phyloP scores from a whole-genome alignment of 1,139 yeast genomes.

The Protomyces gravidus region DNA sequence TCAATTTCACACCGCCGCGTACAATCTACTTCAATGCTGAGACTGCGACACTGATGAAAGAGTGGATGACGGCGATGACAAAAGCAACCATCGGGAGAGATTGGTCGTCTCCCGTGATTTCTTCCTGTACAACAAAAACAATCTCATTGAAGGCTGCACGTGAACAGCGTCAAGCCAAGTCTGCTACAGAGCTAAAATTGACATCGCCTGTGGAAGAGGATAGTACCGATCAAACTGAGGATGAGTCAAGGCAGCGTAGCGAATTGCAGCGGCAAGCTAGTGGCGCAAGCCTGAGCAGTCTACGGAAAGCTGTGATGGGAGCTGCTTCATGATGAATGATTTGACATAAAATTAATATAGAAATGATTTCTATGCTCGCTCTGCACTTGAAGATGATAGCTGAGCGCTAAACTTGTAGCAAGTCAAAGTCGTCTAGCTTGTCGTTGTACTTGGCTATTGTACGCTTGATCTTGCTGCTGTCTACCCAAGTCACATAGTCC shows the following conservation, averaged over 20 bases:
- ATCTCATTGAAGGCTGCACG: conserved; percentile 83
- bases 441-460: conserved; percentile 85
- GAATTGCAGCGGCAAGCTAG: conserved; percentile 1
- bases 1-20: conserved; percentile 93
- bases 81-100: conserved; percentile 95
- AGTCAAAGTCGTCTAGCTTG: conserved; percentile 46
- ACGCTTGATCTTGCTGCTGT: conserved; percentile 84
- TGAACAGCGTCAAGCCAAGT: conserved; percentile 47
- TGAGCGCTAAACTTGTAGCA: conserved; percentile 30
- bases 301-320: conserved; percentile 12
- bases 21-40: conserved; percentile 96
- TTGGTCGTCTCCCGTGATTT: conserved; percentile 76
- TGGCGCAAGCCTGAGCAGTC: conserved; percentile 7
- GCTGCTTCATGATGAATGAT: not conserved
- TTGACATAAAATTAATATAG: too few relatives aligned
- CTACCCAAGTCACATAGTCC: conserved; percentile 97
- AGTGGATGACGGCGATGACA: conserved; percentile 92
- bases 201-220: not conserved
- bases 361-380: too few relatives aligned
- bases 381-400: too few relatives aligned
- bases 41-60: conserved; percentile 81
- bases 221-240: not conserved
- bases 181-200: too few relatives aligned
- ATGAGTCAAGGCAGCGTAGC: conserved; percentile 2
- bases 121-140: conserved; percentile 91